Evolutionary conservation across 768 basidiomycete genomes (phyloP).

Genomic region (Tephrocybe sp.): DNA sequence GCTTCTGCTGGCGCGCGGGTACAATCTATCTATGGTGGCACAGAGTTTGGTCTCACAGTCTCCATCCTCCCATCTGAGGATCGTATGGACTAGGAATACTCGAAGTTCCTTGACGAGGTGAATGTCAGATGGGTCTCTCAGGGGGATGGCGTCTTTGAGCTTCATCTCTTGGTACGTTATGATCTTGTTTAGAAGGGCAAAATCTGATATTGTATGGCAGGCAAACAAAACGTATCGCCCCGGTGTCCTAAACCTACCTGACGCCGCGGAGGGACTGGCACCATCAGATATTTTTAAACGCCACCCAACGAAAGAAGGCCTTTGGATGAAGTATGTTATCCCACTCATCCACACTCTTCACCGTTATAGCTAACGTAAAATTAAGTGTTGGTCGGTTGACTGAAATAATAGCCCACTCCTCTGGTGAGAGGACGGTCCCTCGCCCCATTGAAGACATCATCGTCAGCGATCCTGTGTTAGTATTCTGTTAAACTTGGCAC

Average conservation of each 20-base stretch:
- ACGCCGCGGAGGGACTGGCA: background rate
- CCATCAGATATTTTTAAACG: background rate
- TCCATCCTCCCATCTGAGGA: constrained; percentile 16
- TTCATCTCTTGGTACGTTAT: constrained; percentile 32
- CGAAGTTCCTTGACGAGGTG: constrained; percentile 23
- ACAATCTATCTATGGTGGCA: constrained; percentile 23
- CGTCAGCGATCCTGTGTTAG: background rate
- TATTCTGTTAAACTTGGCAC: background rate
- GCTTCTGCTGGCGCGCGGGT: constrained; percentile 28
- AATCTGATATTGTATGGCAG: background rate
- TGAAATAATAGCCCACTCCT: constrained; percentile 2
- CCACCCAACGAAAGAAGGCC: background rate
- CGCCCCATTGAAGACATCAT: background rate
- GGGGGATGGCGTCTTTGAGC: constrained; percentile 35
- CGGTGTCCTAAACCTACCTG: background rate
- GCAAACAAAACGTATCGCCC: background rate
- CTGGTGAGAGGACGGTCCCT: constrained; percentile 1
- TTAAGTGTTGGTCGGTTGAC: constrained; percentile 1
- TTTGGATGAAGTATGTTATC: constrained; percentile 1
- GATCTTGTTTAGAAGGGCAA: background rate
- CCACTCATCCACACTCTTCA: background rate
- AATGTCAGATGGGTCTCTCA: constrained; percentile 32
- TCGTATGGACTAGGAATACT: constrained; percentile 29
- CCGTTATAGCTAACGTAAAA: background rate
- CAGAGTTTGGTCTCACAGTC: constrained; percentile 27